These are phyloP conservation scores for Diplosphaera chodatii DNA, from an alignment of 139 green algal species.

Conservation along the genomic window DNA sequence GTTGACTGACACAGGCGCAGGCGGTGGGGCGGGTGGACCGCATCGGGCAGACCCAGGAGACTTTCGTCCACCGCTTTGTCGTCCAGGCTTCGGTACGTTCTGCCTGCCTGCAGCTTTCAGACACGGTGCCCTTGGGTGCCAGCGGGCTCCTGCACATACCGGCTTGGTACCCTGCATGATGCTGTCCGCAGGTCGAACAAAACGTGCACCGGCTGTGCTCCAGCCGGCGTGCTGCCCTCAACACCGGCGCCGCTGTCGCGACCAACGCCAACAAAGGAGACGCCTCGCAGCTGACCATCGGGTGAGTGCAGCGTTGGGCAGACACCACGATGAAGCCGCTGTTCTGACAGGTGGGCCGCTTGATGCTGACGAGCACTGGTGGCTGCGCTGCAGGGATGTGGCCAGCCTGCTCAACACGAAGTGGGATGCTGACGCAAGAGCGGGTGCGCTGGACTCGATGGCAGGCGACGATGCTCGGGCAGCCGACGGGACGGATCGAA, in stretches of 20 bases:
- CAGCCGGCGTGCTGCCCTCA: slow-evolving; percentile 27
- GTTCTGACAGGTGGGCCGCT: background rate
- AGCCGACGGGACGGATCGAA: too few relatives aligned
- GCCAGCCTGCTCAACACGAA: background rate
- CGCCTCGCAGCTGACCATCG: background rate
- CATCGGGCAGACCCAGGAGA: slow-evolving; percentile 60
- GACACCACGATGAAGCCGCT: too few relatives aligned
- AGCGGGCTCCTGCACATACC: too few relatives aligned
- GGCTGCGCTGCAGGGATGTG: background rate
- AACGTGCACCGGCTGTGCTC: slow-evolving; percentile 52
- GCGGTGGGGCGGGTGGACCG: slow-evolving; percentile 57
- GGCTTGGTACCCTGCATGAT: too few relatives aligned
- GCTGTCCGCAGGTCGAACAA: too few relatives aligned
- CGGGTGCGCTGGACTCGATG: too few relatives aligned
- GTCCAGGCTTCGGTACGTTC: background rate
- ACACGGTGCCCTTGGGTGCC: too few relatives aligned
- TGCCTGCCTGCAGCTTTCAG: background rate
- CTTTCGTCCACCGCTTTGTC: slow-evolving; percentile 51
- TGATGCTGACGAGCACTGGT: background rate
- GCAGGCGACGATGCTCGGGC: too few relatives aligned
- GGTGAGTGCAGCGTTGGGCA: too few relatives aligned
- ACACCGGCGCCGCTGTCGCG: too few relatives aligned
- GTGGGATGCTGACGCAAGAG: background rate
- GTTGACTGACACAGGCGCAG: slow-evolving; percentile 26
- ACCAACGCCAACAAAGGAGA: background rate